phyloP scores from a whole-genome alignment of 2,329 filamentous ascomycete genomes.

The Trichoderma endophyticum region DNA sequence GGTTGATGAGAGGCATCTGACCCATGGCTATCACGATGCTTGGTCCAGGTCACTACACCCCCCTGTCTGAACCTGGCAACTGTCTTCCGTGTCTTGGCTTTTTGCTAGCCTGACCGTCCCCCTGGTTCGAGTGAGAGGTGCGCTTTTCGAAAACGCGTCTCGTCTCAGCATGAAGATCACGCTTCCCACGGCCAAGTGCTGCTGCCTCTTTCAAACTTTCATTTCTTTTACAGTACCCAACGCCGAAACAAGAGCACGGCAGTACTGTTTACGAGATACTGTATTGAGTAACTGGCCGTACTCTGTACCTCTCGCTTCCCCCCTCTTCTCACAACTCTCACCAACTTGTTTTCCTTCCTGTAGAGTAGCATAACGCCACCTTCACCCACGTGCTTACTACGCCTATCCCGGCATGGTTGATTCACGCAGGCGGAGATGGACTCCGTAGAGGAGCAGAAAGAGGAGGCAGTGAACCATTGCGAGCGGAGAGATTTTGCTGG shows the following conservation, averaged over 20 bases:
- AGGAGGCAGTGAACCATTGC: conserved; percentile 1
- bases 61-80: conserved; percentile 4
- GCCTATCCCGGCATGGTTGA: conserved; percentile 11
- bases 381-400: conserved; percentile 18
- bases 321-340: background rate
- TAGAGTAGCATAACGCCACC: conserved; percentile 14
- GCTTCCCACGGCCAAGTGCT: background rate
- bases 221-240: background rate
- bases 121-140: conserved; percentile 1
- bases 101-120: background rate
- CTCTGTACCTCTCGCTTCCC: background rate
- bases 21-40: conserved; percentile 10
- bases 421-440: conserved; percentile 8
- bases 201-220: background rate
- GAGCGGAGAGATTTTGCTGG: conserved; percentile 3
- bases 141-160: conserved; percentile 6
- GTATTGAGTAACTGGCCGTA: background rate
- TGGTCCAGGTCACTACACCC: background rate
- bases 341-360: background rate
- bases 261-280: background rate
- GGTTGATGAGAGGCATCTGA: conserved; percentile 12
- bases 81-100: conserved; percentile 11
- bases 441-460: conserved; percentile 1
- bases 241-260: background rate
- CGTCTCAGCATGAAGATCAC: conserved; percentile 12